Base-by-base conservation (phyloP, 306 rosid species). In the Castanea sativa region DNA sequence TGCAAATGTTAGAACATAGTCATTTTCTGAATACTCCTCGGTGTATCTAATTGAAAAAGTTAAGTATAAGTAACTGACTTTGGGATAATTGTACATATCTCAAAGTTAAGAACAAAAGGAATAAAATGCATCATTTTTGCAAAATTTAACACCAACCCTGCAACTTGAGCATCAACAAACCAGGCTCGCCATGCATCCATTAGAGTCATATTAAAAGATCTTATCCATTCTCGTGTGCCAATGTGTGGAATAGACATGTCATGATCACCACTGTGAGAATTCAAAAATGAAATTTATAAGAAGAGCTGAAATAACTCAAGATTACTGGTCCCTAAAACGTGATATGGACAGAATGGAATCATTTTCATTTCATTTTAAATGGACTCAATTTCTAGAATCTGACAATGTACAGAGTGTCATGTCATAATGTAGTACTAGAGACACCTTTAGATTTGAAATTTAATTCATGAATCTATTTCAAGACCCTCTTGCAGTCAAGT, bases 231-330 rank as follows among this genome's bases (percentile, higher is more conserved):
- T 19, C 72, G 23, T n/a, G 72, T 67, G 72, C 16, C 51, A 33
- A 19, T 33, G 52, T 33, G 72, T 35, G 72, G 72, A 67, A 67
- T 67, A 19, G 72, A 67, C 72, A 67, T 67, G 72, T 67, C 72
- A 67, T 67, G 72, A 67, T 67, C 72, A 19, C 72, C 72, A 67
- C 72, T 67, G 52, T 19, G 10, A 23, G 72, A 67, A 67, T 67
- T 32, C 20, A 64, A 64, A 13, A 60, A 11, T 12, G 33, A 60
- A 9, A 21, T 23, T 23, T 13, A 49, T 49, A 13, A 21, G 67
- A 21, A 3, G 67, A 11, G 7, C 10, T 60, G 6, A 60, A 23
- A 60, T 49, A 12, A 38, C 45, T 38, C 45, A 38, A 2, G 45
- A 38, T 2, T 6, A 38, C 43, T 38, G 10, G 43, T 6, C 10